Base-by-base conservation (phyloP, 345 rosid genomes). In the Excoecaria agallocha region DNA sequence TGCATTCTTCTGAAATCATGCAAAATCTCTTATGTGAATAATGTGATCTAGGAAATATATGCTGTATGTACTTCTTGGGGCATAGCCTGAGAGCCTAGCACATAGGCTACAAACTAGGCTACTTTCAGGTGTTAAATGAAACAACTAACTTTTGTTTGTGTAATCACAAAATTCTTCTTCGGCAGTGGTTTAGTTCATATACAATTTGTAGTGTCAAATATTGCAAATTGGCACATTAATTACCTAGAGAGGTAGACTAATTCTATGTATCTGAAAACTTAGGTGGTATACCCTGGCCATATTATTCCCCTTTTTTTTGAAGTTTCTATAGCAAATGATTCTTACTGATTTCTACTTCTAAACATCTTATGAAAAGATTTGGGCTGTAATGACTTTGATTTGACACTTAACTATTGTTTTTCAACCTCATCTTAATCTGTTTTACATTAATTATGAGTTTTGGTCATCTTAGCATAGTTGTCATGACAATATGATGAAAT, bases 401-500 rank as follows among this genome's bases (percentile, higher is more conserved):
- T 57, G 24, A 56, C 60, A 15, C 15, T 1, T 67, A 63, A 63
- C 71, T 25, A 5, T 24, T 49, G 71, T 19, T 48, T 30, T 30
- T 30, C n/a, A 8, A 25, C n/a, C n/a, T 49, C 9, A 20, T 68
- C 51, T 68, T 68, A 30, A 49, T 25, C 22, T 68, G 71, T 68
- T 68, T 4, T 20, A 15, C 49, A n/a, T 12, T 25, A 48, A n/a
- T 11, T 22, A 49, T 48, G 25, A 41, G 19, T 46, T 45, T 52
- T 15, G 22, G 46, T 30, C 5, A 10, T 37, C 8, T 64, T 39
- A 6, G 30, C 50, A n/a, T 64, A 19, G 50, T 43, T 64, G 13
- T 64, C 30, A 43, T 39, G 50, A 63, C 3, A 64, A 41, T 11
- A 19, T 39, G 49, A 17, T 64, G 30, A 11, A n/a, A 13, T 41